Evolutionary conservation across 1,139 yeast genomes (phyloP), one percentile per base, ranked within the genome.

Genomic region (Yamadazyma atmosphaerica): DNA sequence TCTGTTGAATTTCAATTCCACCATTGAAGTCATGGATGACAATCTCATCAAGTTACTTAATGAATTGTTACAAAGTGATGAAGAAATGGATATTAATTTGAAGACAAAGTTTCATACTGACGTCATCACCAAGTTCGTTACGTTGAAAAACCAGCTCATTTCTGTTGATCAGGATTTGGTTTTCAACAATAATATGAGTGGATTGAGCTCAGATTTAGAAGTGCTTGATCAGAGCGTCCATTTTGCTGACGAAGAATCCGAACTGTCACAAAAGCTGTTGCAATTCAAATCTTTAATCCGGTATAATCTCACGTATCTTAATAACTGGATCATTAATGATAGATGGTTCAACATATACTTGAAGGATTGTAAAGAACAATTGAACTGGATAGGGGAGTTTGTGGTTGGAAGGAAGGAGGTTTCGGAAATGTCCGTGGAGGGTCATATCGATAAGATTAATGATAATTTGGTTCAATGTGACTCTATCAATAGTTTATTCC

Each of bases 151-250:
- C 29, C 19, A 37, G 14, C 37, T 36, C 4, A 32, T 49, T 15
- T 25, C 38, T 2, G 27, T 48, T 8, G 42, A 48, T 26, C 53
- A 49, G 29, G 44, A 48, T 22, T 32, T 49, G n/a, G 32, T 45
- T 1, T 45, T 49, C 28, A 36, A 39, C 32, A 46, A 39, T 33
- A 37, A 43, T 23, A 14, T 45, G 14, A 36, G 39, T 21, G 13
- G 17, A 10, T 28, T 16, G 17, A n/a, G 7, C 10, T 28, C 31
- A 6, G 17, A 28, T 9, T 19, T 28, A 7, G 31, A 28, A n/a
- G 12, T 28, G 9, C 9, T 28, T 11, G 11, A 28, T n/a, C 11
- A 28, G 8, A 15, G 13, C n/a, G 15, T 28, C 36, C 7, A 35
- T 19, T 16, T 18, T 39, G 30, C 32, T 35, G 13, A 32, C 32